Percentiles rank a stretch among this genome's conserved stretches.
Evolutionary conservation across 805 yeast species (phyloP).

Genomic region (Grigorovia humatica): DNA sequence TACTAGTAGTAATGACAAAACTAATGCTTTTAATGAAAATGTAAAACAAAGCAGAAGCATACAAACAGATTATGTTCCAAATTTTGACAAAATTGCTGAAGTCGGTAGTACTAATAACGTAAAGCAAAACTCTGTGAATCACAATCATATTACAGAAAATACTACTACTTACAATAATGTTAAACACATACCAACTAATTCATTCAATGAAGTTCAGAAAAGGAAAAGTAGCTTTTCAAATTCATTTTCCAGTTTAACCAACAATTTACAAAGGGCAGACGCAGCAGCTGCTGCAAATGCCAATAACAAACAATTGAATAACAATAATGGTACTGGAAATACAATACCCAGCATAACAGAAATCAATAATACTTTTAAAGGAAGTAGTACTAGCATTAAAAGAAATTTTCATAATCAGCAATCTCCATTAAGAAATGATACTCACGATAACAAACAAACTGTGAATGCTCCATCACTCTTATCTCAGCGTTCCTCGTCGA

Average conservation of each 20-base stretch:
- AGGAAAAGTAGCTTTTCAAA: constrained; percentile 15
- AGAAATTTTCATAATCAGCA: background rate
- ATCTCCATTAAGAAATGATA: background rate
- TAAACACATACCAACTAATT: background rate
- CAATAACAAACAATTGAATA: background rate
- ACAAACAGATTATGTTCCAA: background rate
- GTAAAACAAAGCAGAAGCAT: background rate
- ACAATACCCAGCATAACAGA: background rate
- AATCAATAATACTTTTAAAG: background rate
- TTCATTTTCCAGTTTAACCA: constrained; percentile 26
- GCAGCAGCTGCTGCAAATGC: constrained; percentile 5
- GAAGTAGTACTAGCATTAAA: background rate
- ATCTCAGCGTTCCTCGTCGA: constrained; percentile 1
- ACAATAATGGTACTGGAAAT: background rate
- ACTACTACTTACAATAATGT: background rate
- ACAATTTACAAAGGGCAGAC: constrained; percentile 18
- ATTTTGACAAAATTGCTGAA: background rate
- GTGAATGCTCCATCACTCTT: constrained; percentile 1
- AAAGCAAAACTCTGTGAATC: background rate
- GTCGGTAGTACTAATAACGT: too few relatives aligned
- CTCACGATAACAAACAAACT: background rate
- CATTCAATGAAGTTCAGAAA: background rate
- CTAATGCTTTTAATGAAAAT: background rate
- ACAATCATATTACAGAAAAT: background rate
- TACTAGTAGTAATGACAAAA: background rate